These are phyloP conservation scores for Vitis vinifera DNA, from an alignment of 164 flowering plant genomes.

Conservation along the genomic window DNA sequence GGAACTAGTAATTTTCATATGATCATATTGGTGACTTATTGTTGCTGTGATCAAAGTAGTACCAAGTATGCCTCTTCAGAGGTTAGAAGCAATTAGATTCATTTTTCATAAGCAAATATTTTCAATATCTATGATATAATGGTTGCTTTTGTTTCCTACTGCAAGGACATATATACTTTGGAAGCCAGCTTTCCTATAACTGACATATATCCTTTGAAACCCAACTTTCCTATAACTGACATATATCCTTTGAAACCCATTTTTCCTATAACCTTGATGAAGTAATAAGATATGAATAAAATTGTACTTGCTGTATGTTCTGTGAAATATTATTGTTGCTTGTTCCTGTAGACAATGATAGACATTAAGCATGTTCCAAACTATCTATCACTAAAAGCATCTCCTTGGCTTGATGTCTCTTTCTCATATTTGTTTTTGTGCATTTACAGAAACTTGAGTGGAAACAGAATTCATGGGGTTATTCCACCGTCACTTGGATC, in stretches of 20 bases:
- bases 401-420: neutral
- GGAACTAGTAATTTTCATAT: neutral
- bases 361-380: too few species aligned
- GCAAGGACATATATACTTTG: neutral
- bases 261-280: neutral
- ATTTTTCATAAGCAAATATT: too few species aligned
- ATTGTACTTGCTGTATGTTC: neutral
- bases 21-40: too few species aligned
- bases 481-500: slow-evolving; percentile 82
- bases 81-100: too few species aligned
- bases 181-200: too few species aligned
- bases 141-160: neutral
- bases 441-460: slow-evolving; percentile 76
- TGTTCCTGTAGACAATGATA: too few species aligned
- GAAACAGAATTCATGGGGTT: slow-evolving; percentile 74
- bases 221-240: too few species aligned
- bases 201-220: too few species aligned
- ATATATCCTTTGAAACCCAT: neutral
- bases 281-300: neutral
- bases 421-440: slow-evolving; percentile 5
- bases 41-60: too few species aligned
- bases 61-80: too few species aligned
- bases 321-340: too few species aligned
- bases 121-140: neutral
- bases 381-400: neutral